A percentile compares a stretch with the other conserved stretches of the same genome.
These are phyloP conservation scores for Phytophthora brassicae DNA, from an alignment of 352 stramenopile species.

Conservation along the genomic window DNA sequence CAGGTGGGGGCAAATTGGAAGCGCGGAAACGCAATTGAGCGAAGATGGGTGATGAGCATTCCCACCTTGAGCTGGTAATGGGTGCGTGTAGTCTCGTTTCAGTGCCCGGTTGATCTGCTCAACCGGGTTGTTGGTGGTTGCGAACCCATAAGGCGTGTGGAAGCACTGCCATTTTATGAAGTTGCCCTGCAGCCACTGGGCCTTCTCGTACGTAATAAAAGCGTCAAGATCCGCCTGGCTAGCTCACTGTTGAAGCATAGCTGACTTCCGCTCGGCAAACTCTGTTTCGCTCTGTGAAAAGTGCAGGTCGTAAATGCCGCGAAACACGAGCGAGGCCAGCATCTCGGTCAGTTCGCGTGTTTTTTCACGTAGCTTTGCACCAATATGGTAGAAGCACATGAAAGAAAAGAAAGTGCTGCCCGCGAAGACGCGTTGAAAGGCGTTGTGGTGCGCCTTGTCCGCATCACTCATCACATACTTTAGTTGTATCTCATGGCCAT, in stretches of 20 bases:
- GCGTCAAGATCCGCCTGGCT: neutral
- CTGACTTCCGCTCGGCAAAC: neutral
- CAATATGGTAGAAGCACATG: constrained; percentile 40
- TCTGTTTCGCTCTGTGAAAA: constrained; percentile 1
- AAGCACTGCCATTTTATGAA: constrained; percentile 15
- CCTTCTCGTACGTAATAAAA: neutral
- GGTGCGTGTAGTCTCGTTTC: constrained; percentile 29
- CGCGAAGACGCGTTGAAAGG: neutral
- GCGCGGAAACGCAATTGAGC: neutral
- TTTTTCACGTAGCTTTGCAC: constrained; percentile 23
- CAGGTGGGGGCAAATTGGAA: neutral
- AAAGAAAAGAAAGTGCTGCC: constrained; percentile 3
- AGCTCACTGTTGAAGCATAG: neutral
- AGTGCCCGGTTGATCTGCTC: constrained; percentile 26
- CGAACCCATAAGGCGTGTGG: constrained; percentile 8
- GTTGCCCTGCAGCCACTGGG: neutral
- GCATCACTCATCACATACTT: constrained; percentile 1
- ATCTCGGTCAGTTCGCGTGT: neutral
- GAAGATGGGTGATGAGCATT: neutral
- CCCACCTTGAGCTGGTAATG: constrained; percentile 4
- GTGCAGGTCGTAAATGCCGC: constrained; percentile 25
- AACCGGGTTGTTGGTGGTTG: constrained; percentile 28
- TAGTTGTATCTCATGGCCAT: neutral
- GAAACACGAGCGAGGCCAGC: constrained; percentile 1
- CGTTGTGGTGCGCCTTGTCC: constrained; percentile 1